Evolutionary conservation across 371 early-diverging fungal species (phyloP).

Genomic region (Zopfochytrium polystomum): DNA sequence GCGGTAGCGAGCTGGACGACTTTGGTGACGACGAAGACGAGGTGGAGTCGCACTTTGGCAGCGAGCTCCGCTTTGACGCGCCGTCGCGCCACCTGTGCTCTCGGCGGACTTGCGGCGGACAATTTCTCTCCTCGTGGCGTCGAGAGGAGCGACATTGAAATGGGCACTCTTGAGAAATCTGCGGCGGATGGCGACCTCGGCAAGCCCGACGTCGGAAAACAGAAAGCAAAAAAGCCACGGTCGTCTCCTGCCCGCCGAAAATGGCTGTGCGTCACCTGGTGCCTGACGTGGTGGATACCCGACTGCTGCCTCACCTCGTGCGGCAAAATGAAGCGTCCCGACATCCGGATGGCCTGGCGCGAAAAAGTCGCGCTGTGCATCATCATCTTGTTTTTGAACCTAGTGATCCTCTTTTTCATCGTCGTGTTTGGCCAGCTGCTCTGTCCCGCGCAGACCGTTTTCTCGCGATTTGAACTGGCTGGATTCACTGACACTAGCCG

Average conservation of each 20-base stretch:
- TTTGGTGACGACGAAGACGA: constrained; percentile 29
- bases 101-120: neutral
- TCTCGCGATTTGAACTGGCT: constrained; percentile 43
- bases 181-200: too few relatives aligned
- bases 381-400: constrained; percentile 70
- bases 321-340: constrained; percentile 48
- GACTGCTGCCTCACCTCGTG: constrained; percentile 47
- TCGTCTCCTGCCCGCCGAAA: too few relatives aligned
- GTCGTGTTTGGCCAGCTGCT: constrained; percentile 78
- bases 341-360: constrained; percentile 79
- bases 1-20: constrained; percentile 28
- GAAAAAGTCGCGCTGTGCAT: constrained; percentile 93
- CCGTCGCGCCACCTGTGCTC: neutral
- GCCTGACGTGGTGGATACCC: constrained; percentile 69
- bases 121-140: neutral
- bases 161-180: too few relatives aligned
- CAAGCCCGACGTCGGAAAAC: too few relatives aligned
- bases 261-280: constrained; percentile 35
- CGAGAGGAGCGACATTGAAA: constrained; percentile 23
- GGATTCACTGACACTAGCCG: constrained; percentile 10
- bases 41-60: constrained; percentile 29
- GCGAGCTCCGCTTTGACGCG: constrained; percentile 32
- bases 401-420: constrained; percentile 80
- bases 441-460: constrained; percentile 78
- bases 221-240: too few relatives aligned